Base-by-base conservation (phyloP, 805 yeast genomes). In the Brettanomyces bruxellensis region DNA sequence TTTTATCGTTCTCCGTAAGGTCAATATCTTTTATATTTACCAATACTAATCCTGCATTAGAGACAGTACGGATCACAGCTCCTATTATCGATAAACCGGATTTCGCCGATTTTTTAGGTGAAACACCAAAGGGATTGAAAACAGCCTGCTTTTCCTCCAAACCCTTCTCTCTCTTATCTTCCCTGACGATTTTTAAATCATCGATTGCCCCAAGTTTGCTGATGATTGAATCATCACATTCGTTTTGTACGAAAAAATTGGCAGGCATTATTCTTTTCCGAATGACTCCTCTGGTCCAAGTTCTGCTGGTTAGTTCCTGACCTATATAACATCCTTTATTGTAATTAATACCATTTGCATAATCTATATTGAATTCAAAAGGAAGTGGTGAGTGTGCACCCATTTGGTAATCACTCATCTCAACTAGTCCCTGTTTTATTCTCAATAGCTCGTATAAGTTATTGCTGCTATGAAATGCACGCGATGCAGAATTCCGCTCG, bases 261-360 rank as follows among this genome's bases (percentile, higher is more conserved):
- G 83, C 79, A 0, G 98, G 97, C 41, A 86, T 77, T 3, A 88
- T 68, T 46, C 98, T 70, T 56, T 90, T 89, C 30, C 95, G 72
- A n/a, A 90, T 76, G 1, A 81, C 76, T 3, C 96, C 96, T 32
- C 83, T 80, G 49, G 86, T 86, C 57, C 75, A 82, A 0, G 97
- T 83, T 55, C 99, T 75, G 14, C 90, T 88, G 0, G 97, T 90
- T 44, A 93, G 70, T 61, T 93, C 99, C 64, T 93, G 99, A 1
- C 99, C 99, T 13, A 88, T 82, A 56, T 93, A 93, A 61, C 99
- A 93, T 2, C 99, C 99, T 62, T 93, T 93, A 52, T 88, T 83
- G 44, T 83, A 78, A 45, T 91, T 87, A 12, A 93, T 72, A 0
- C 91, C 95, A 52, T 86, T 83, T 66, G 79, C 77, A 55, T 75